These are phyloP conservation scores for Paraphaeosphaeria minitans DNA, from an alignment of 2,329 filamentous ascomycete species.

Conservation along the genomic window DNA sequence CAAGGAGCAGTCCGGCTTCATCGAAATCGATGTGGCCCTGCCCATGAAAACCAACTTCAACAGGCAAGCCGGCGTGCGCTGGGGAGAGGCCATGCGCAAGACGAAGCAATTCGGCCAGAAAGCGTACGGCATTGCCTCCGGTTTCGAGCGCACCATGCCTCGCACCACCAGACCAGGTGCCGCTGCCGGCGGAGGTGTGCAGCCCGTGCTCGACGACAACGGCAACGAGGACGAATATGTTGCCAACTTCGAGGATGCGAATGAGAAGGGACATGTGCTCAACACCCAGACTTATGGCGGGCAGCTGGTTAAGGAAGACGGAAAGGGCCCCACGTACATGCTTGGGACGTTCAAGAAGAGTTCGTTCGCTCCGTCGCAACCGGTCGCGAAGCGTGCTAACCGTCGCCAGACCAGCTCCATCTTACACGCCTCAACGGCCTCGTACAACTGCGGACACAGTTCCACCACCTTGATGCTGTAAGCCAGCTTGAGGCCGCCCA, in stretches of 20 bases:
- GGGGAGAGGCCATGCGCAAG: constrained; percentile 75
- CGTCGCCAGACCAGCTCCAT: constrained; percentile 74
- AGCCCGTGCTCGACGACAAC: constrained; percentile 60
- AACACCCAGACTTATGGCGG: constrained; percentile 85
- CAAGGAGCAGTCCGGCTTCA: constrained; percentile 79
- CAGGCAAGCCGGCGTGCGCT: constrained; percentile 77
- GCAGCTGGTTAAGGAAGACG: constrained; percentile 70
- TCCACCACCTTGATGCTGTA: constrained; percentile 88
- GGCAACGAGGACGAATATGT: constrained; percentile 66
- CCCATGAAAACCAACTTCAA: constrained; percentile 77
- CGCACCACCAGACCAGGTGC: constrained; percentile 33
- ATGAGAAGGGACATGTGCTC: constrained; percentile 73
- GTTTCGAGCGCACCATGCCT: constrained; percentile 48
- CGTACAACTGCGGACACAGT: constrained; percentile 87
- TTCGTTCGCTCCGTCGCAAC: constrained; percentile 51
- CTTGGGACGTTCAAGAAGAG: constrained; percentile 86
- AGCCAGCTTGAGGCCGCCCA: constrained; percentile 69
- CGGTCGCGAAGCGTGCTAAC: constrained; percentile 12
- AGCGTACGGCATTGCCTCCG: constrained; percentile 54
- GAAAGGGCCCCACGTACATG: constrained; percentile 80
- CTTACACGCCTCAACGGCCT: constrained; percentile 82
- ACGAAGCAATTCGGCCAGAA: constrained; percentile 50
- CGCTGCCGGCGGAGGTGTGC: constrained; percentile 25
- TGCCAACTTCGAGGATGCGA: constrained; percentile 63
- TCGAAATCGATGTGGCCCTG: constrained; percentile 91